Evolutionary conservation across 2,329 filamentous ascomycete species (phyloP).

Genomic region (Penicillium sp.): DNA sequence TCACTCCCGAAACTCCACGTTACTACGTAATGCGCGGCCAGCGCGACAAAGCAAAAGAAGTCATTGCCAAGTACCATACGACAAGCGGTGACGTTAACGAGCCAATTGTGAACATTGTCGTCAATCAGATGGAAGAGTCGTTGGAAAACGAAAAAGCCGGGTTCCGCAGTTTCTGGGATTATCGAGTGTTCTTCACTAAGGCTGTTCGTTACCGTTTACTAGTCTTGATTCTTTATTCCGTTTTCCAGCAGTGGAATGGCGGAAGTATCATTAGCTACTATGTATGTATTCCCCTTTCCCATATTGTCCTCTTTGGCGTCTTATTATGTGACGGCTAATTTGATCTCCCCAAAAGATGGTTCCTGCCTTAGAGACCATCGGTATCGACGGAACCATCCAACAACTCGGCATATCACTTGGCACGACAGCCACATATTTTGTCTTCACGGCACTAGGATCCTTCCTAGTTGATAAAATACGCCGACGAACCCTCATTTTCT

Average conservation of each 20-base stretch:
- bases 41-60: slow-evolving; percentile 29
- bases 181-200: slow-evolving; percentile 45
- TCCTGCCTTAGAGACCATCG: slow-evolving; percentile 41
- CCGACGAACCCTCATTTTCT: slow-evolving; percentile 44
- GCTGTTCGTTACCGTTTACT: slow-evolving; percentile 42
- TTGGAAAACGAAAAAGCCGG: slow-evolving; percentile 37
- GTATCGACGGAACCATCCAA: slow-evolving; percentile 34
- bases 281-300: slow-evolving; percentile 19
- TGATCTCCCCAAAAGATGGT: slow-evolving; percentile 20
- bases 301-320: background rate
- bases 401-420: slow-evolving; percentile 44
- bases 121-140: slow-evolving; percentile 44
- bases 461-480: slow-evolving; percentile 42
- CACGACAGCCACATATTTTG: slow-evolving; percentile 43
- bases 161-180: slow-evolving; percentile 43
- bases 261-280: slow-evolving; percentile 46
- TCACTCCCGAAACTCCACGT: slow-evolving; percentile 36
- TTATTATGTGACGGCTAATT: background rate
- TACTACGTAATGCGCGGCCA: slow-evolving; percentile 34
- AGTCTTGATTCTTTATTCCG: slow-evolving; percentile 43
- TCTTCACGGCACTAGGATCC: slow-evolving; percentile 43
- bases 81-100: slow-evolving; percentile 37
- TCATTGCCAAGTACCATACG: slow-evolving; percentile 42
- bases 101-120: slow-evolving; percentile 41
- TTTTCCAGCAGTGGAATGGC: slow-evolving; percentile 48